Conservation (phyloP, 345 rosid genomes). For the Excoecaria cochinchinensis region DNA sequence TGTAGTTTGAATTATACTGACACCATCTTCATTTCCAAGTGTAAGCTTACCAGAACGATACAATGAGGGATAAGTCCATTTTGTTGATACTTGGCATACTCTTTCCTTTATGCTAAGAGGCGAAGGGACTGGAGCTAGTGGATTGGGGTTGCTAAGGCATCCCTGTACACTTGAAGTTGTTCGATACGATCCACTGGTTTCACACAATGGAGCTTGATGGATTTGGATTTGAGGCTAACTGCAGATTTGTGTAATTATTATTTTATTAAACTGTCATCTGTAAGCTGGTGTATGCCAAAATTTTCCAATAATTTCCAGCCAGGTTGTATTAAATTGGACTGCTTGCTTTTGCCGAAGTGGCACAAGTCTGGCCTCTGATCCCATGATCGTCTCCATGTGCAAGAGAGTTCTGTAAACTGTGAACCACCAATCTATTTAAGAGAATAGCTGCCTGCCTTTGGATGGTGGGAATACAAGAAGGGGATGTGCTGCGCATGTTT, state of each 20-base stretch:
- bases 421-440: not conserved
- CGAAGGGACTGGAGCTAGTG: slow-evolving; percentile 12
- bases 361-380: not conserved
- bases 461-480: slow-evolving; percentile 5
- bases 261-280: not conserved
- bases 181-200: slow-evolving; percentile 7
- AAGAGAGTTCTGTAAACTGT: not conserved
- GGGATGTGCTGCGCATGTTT: not conserved
- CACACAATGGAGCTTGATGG: slow-evolving; percentile 15
- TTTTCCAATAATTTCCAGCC: slow-evolving; percentile 14
- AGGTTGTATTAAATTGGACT: slow-evolving; percentile 5
- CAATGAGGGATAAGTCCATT: slow-evolving; percentile 22
- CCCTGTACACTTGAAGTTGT: slow-evolving; percentile 21
- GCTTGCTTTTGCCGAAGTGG: not conserved
- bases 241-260: slow-evolving; percentile 8
- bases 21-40: slow-evolving; percentile 31
- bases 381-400: slow-evolving; percentile 1
- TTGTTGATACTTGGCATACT: slow-evolving; percentile 16
- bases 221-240: slow-evolving; percentile 21
- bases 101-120: slow-evolving; percentile 3
- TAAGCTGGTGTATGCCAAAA: slow-evolving; percentile 7
- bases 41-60: slow-evolving; percentile 34
- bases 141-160: slow-evolving; percentile 14
- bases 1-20: slow-evolving; percentile 33
- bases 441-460: not conserved